Conservation (phyloP, 2,329 filamentous ascomycete genomes). For the Cladosporium sp. region DNA sequence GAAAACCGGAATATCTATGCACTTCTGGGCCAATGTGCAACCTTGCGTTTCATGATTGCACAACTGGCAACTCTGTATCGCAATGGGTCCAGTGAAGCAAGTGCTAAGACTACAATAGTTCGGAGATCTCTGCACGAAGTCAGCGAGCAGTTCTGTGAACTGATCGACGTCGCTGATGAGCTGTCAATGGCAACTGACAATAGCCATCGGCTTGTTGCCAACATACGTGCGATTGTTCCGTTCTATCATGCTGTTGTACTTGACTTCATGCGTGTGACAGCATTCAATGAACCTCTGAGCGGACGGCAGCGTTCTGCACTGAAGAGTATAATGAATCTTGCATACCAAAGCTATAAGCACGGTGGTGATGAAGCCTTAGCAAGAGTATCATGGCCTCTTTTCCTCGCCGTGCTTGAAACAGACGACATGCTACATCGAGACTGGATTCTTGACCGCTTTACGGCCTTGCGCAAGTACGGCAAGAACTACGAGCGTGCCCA, state of each 20-base stretch:
- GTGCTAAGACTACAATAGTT: neutral
- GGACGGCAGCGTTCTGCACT: neutral
- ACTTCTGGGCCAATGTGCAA: neutral
- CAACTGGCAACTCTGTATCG: neutral
- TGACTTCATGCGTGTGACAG: neutral
- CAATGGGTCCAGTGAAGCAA: neutral
- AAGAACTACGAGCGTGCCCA: neutral
- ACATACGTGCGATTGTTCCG: neutral
- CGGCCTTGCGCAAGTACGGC: neutral
- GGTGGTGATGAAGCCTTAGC: neutral
- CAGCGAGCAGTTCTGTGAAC: neutral
- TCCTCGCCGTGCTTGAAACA: neutral
- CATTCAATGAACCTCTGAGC: neutral
- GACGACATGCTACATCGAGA: conserved; percentile 2
- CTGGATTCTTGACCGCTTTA: neutral
- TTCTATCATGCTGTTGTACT: neutral
- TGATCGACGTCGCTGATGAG: neutral
- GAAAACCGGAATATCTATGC: neutral
- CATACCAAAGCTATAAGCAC: conserved; percentile 1
- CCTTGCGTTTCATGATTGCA: neutral
- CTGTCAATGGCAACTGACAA: neutral
- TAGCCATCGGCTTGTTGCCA: neutral
- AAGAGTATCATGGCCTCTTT: neutral
- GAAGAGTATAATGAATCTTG: neutral
- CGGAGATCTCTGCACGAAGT: neutral